Base-by-base conservation (phyloP, 208 protist genomes). In the Angomonas ambiguus region DNA sequence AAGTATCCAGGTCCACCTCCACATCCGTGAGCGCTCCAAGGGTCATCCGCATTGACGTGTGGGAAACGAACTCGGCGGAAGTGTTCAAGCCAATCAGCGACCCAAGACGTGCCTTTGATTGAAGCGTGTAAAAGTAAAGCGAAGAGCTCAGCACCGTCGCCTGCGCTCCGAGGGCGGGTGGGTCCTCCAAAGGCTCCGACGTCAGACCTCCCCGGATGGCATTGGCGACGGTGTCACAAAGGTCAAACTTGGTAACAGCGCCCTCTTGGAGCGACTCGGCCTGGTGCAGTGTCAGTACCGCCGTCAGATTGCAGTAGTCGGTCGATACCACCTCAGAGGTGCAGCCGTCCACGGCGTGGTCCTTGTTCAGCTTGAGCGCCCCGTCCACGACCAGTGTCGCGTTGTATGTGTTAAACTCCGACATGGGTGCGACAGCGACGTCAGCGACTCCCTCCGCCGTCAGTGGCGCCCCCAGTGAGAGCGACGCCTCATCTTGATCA, bases 311-410 rank as follows among this genome's bases (percentile, higher is more conserved):
- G 56, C 56, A 61, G 5, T 18, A 41, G 31, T 32, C 32, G 5
- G 34, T 41, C 24, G 22, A 5, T 3, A 61, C 31, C 2, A 25
- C 13, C 16, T 41, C 13, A 1, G 56, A 61, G 4, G 56, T 41
- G 56, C 56, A 61, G 18, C 56, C 34, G 16, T 31, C 34, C 30
- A 61, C 30, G 2, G 56, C 28, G 56, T 41, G 30, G 56, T 61
- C 56, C 56, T 61, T 61, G 56, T 20, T 20, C 5, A 61, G 56
- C 30, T 61, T 10, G 6, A 61, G 56, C 18, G 25, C 56, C 4
- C 56, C 56, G 56, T 20, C 34, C 5, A 61, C 56, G 5, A 1
- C 30, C 2, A 61, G 5, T 1, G 25, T 34, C 3, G 56, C n/a
- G 30, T 61, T 2, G 30, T 45, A 25, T 2, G 56, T 20, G 2